Evolutionary conservation across 345 rosid species (phyloP).

Genomic region (Stellera chamaejasme): DNA sequence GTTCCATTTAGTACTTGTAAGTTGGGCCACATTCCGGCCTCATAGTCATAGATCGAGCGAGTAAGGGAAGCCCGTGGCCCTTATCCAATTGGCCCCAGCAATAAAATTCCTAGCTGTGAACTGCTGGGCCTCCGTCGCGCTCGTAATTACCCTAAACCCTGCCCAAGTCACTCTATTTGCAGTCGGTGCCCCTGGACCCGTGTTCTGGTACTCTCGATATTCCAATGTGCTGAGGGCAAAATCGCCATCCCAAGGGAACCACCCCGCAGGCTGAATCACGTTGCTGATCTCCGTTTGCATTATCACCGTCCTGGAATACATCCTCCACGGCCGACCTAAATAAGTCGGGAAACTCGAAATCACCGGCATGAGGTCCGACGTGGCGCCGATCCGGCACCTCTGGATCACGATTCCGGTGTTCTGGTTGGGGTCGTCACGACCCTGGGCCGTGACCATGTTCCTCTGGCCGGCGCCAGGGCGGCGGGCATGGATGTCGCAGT

Average conservation of each 20-base stretch:
- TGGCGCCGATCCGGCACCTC: conserved; percentile 60
- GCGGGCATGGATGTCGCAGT: conserved; percentile 71
- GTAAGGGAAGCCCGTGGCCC: conserved; percentile 60
- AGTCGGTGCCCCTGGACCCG: conserved; percentile 50
- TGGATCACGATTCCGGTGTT: conserved; percentile 75
- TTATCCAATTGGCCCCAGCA: conserved; percentile 44
- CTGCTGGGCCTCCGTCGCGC: conserved; percentile 26
- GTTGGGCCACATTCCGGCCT: background rate
- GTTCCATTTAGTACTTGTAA: no score
- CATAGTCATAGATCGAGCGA: conserved; percentile 42
- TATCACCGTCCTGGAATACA: conserved; percentile 50
- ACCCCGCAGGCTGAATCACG: conserved; percentile 53
- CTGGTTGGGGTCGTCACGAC: conserved; percentile 56
- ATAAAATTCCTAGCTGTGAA: conserved; percentile 54
- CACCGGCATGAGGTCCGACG: conserved; percentile 34
- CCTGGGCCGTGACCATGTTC: conserved; percentile 82
- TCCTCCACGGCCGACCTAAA: conserved; percentile 75
- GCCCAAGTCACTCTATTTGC: conserved; percentile 47
- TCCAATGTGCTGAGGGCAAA: conserved; percentile 55
- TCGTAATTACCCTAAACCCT: conserved; percentile 37
- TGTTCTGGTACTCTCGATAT: conserved; percentile 56
- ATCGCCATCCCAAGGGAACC: conserved; percentile 51
- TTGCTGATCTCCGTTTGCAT: conserved; percentile 51
- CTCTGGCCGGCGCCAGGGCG: conserved; percentile 46
- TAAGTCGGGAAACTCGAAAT: conserved; percentile 28